These are phyloP conservation scores for Colletotrichum cereale DNA, from an alignment of 2,329 filamentous ascomycete genomes.

Conservation along the genomic window DNA sequence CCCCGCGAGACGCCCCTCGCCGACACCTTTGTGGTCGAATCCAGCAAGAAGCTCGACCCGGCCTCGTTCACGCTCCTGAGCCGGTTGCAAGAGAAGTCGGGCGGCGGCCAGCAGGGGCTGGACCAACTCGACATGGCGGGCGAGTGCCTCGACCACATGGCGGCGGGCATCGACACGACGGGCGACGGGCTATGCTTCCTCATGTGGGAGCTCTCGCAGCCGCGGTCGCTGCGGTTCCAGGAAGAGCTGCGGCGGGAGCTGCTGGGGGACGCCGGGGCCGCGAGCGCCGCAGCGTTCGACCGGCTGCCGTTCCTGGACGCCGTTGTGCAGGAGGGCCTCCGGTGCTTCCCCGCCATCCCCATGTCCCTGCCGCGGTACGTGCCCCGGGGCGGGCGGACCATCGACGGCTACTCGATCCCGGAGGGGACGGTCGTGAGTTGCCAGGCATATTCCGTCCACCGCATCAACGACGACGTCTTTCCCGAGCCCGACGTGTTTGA, in stretches of 20 bases:
- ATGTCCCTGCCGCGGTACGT: conserved; percentile 75
- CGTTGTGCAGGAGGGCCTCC: conserved; percentile 71
- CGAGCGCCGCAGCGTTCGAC: conserved; percentile 52
- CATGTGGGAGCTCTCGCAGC: conserved; percentile 78
- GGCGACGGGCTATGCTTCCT: conserved; percentile 78
- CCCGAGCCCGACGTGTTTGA: conserved; percentile 81
- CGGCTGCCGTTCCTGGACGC: conserved; percentile 72
- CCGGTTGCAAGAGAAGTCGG: conserved; percentile 66
- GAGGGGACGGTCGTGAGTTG: conserved; percentile 68
- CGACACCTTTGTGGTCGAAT: conserved; percentile 69
- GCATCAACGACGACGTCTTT: conserved; percentile 75
- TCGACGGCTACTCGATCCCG: conserved; percentile 68
- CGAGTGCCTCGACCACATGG: conserved; percentile 79
- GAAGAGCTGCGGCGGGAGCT: conserved; percentile 66
- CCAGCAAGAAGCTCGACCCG: conserved; percentile 59
- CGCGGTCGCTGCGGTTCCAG: conserved; percentile 65
- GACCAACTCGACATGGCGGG: conserved; percentile 70
- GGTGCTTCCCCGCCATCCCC: conserved; percentile 74
- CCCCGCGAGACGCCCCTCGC: conserved; percentile 70
- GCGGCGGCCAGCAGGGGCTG: conserved; percentile 52
- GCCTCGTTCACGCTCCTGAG: conserved; percentile 69
- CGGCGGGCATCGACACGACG: conserved; percentile 78
- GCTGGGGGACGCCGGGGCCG: conserved; percentile 51
- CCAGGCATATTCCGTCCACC: conserved; percentile 72
- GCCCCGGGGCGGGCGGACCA: conserved; percentile 64